phyloP scores from a whole-genome alignment of 176 grass and related monocot species.

The Cenchrus purpureus region DNA sequence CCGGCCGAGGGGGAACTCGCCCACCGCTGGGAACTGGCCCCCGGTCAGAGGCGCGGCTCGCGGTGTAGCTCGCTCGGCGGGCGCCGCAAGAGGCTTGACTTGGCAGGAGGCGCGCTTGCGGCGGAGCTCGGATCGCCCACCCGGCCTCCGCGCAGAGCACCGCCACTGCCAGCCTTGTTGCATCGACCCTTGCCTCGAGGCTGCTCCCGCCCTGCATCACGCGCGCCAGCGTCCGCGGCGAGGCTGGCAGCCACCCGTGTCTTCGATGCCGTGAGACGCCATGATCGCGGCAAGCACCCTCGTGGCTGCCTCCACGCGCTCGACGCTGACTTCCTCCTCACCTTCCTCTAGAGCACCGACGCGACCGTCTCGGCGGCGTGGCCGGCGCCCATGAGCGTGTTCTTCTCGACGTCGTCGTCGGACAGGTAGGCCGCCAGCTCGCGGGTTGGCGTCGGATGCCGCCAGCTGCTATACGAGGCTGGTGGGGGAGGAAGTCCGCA shows the following conservation, averaged over 20 bases:
- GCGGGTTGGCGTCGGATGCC: slow-evolving; percentile 40
- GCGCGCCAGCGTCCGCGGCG: slow-evolving; percentile 51
- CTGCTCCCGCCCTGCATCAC: slow-evolving; percentile 47
- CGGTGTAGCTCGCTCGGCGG: too few relatives aligned
- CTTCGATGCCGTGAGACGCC: slow-evolving; percentile 56
- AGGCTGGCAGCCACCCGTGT: slow-evolving; percentile 39
- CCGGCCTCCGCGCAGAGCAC: too few relatives aligned
- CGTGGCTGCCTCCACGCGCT: slow-evolving; percentile 46
- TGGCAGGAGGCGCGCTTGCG: too few relatives aligned
- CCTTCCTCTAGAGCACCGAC: slow-evolving; percentile 48
- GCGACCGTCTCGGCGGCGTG: slow-evolving; percentile 52
- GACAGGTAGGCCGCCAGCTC: slow-evolving; percentile 68
- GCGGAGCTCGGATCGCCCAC: too few relatives aligned
- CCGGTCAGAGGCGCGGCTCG: too few relatives aligned
- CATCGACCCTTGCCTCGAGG: slow-evolving; percentile 60
- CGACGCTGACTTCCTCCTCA: slow-evolving; percentile 16
- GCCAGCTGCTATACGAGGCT: slow-evolving; percentile 52
- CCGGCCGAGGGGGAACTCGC: too few relatives aligned
- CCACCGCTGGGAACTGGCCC: too few relatives aligned
- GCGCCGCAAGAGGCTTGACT: too few relatives aligned
- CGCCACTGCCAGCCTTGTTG: slow-evolving; percentile 44
- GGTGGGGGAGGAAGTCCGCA: neutral
- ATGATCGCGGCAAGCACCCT: slow-evolving; percentile 59
- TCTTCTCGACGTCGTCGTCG: slow-evolving; percentile 79
- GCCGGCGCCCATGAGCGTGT: slow-evolving; percentile 56